A percentile compares a stretch with the other conserved stretches of the same genome.
Conservation (phyloP, 306 rosid genomes). For the Glycyrrhiza uralensis region DNA sequence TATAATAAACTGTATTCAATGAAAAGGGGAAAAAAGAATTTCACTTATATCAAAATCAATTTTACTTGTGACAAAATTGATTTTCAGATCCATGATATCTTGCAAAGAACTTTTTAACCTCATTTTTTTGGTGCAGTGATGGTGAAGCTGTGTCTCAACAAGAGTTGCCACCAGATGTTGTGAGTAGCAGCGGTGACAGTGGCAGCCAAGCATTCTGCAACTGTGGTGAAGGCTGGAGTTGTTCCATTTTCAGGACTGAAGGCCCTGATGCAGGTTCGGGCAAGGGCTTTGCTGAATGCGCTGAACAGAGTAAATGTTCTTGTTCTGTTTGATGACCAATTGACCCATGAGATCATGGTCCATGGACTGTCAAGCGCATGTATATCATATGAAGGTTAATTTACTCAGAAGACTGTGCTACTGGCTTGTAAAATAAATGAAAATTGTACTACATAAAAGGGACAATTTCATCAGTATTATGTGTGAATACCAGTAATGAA, state of each 20-base stretch:
- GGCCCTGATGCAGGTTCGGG: constrained; percentile 28
- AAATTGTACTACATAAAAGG: background rate
- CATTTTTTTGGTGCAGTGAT: no score
- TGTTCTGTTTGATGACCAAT: background rate
- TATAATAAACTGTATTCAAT: no score
- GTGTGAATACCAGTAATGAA: background rate
- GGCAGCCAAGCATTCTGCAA: constrained; percentile 32
- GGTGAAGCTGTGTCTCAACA: constrained; percentile 26
- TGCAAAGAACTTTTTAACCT: no score
- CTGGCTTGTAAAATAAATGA: background rate
- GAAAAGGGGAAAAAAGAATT: no score
- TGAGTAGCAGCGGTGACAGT: background rate
- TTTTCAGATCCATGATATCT: no score
- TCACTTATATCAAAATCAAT: no score
- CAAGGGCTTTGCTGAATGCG: constrained; percentile 37
- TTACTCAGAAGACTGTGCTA: background rate
- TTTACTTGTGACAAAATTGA: no score
- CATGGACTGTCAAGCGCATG: background rate
- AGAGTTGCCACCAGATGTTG: background rate
- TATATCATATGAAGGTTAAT: background rate
- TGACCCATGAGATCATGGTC: background rate
- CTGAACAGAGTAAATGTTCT: constrained; percentile 9
- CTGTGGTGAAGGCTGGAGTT: constrained; percentile 58
- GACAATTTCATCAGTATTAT: background rate
- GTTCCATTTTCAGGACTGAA: constrained; percentile 37